These are phyloP conservation scores for Pseudozyma thailandica DNA, from an alignment of 1,284 basidiomycete species.

Conservation along the genomic window DNA sequence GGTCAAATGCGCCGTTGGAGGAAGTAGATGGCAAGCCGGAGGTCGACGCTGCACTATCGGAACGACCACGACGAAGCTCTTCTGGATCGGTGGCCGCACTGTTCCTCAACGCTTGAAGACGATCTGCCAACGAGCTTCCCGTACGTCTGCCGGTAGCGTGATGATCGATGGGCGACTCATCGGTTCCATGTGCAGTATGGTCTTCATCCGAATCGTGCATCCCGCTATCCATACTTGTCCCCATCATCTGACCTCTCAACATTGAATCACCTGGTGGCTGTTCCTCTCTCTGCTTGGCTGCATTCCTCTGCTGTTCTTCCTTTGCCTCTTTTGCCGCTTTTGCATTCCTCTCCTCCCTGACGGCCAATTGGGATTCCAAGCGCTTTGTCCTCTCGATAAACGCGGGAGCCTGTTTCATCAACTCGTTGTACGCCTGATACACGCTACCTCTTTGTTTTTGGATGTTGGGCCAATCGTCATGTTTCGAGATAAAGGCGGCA, in stretches of 20 bases:
- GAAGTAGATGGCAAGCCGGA: slow-evolving; percentile 5
- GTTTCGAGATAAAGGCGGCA: slow-evolving; percentile 63
- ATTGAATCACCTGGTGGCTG: slow-evolving; percentile 38
- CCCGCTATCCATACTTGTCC: slow-evolving; percentile 9
- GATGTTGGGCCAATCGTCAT: slow-evolving; percentile 61
- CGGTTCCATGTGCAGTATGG: slow-evolving; percentile 37
- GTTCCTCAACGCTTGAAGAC: slow-evolving; percentile 43
- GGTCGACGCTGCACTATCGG: slow-evolving; percentile 15
- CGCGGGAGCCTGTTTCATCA: slow-evolving; percentile 62
- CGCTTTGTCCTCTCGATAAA: slow-evolving; percentile 61
- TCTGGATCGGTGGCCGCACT: slow-evolving; percentile 37
- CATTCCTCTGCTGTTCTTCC: slow-evolving; percentile 28
- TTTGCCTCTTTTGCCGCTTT: slow-evolving; percentile 28
- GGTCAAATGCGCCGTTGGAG: slow-evolving; percentile 21
- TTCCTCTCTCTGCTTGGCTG: slow-evolving; percentile 13
- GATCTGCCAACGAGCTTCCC: slow-evolving; percentile 40
- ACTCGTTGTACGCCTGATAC: slow-evolving; percentile 63
- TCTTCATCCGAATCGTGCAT: slow-evolving; percentile 28
- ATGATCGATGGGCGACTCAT: slow-evolving; percentile 40
- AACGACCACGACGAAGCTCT: slow-evolving; percentile 30
- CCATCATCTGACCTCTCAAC: slow-evolving; percentile 14
- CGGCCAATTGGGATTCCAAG: slow-evolving; percentile 56
- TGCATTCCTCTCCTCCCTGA: slow-evolving; percentile 56
- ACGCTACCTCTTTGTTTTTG: slow-evolving; percentile 50
- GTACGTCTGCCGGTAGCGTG: slow-evolving; percentile 31